Evolutionary conservation across 163 green algal species (phyloP), one percentile per base, ranked within the genome.

Genomic region (Coccomyxa subellipsoidea): DNA sequence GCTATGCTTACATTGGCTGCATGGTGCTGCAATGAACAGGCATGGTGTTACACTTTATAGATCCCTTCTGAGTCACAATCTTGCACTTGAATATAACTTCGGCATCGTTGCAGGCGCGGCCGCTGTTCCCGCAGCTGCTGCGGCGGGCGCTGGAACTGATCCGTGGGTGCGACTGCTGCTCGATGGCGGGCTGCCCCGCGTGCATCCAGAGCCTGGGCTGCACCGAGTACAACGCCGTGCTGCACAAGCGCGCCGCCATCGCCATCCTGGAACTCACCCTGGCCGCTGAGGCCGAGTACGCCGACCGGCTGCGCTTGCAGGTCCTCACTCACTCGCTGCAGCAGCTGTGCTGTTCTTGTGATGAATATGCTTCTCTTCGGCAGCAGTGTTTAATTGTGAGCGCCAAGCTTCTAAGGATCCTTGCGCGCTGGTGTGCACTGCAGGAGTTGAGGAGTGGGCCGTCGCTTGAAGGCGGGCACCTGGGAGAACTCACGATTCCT

Each of bases 151-250:
- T 97, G 38, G 80, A 88, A 54, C 90, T 98, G 18, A 90, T 99
- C 31, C 5, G 79, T 3, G 83, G 76, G 25, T 99, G 96, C 87
- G 18, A 35, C 77, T 99, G 96, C 85, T 40, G 38, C 0, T 81
- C 85, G 34, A 77, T 77, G n/a, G 86, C 79, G 47, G 95, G 95
- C 77, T 98, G 96, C 84, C 96, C 94, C 21, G 54, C 73, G 35
- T 98, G 95, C 87, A 85, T 96, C 34, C 96, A 99, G 88, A 90
- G 94, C 85, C 86, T 91, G 23, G 83, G 91, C 69, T 99, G 96
- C 89, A 77, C 78, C 27, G 80, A 86, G 47, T 97, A 97, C 90
- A 97, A 97, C 83, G 88, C 86, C 7, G 91, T 95, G 40, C 82
- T 98, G 32, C 87, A 90, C 88, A 98, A 98, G 90, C 37, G 73